A percentile compares a stretch with the other conserved stretches of the same genome.
Conservation (phyloP, 2,329 filamentous ascomycete species). For the Epichloe bromicola region DNA sequence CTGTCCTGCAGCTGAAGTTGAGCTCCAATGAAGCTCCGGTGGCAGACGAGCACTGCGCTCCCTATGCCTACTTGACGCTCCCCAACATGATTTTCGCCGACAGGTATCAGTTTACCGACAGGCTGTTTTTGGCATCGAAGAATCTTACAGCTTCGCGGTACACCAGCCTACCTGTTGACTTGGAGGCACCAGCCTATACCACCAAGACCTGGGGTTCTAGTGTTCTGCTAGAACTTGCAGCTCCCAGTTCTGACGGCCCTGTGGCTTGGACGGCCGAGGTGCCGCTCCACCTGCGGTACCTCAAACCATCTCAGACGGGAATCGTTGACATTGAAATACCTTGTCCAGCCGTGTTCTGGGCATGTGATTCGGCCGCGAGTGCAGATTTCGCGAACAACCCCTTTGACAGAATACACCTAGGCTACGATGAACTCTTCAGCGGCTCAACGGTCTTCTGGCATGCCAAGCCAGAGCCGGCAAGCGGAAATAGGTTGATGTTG, state of each 20-base stretch:
- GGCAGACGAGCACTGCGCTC: conserved; percentile 47
- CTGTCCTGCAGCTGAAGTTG: conserved; percentile 58
- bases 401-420: conserved; percentile 74
- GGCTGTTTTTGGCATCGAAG: conserved; percentile 67
- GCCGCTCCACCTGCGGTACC: conserved; percentile 76
- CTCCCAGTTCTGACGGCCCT: conserved; percentile 27
- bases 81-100: conserved; percentile 75
- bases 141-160: conserved; percentile 58
- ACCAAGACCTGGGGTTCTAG: conserved; percentile 66
- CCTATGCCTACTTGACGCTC: conserved; percentile 72
- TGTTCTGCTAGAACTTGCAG: conserved; percentile 60
- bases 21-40: conserved; percentile 36
- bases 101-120: conserved; percentile 68
- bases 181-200: conserved; percentile 81
- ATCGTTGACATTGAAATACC: conserved; percentile 48
- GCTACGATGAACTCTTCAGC: conserved; percentile 72
- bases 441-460: conserved; percentile 76
- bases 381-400: conserved; percentile 63
- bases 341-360: conserved; percentile 83
- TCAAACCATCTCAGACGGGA: conserved; percentile 47
- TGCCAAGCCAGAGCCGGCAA: conserved; percentile 37
- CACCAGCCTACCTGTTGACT: conserved; percentile 65
- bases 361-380: conserved; percentile 55
- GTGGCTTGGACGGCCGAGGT: conserved; percentile 53
- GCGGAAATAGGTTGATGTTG: conserved; percentile 33